Base-by-base conservation (phyloP, 163 green algal genomes). In the Prototheca cutis region DNA sequence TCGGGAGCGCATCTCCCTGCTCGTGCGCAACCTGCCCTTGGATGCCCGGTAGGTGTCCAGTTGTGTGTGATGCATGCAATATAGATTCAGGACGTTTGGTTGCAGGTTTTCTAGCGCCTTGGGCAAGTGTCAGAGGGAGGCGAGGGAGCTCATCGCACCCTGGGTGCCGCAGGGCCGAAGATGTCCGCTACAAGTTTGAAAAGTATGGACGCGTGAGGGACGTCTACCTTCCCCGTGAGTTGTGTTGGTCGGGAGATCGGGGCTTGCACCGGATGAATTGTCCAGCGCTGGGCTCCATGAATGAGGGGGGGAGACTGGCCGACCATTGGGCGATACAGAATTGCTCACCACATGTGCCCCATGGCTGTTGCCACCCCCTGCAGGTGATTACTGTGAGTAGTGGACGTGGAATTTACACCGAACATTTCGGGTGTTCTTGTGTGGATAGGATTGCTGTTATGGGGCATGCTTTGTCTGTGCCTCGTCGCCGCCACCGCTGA, bases 171-270 rank as follows among this genome's bases (percentile, higher is more conserved):
- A 80, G 71, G 39, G 47, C 55, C 3, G 71, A 80, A 8, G 72
- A 81, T 21, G 62, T 80, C n/a, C 65, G 78, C 6, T 56, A 49
- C 28, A 78, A 74, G 33, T 91, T 91, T 56, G 77, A 83, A 58
- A 52, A 55, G 0, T 92, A 81, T 57, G 84, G 84, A 32, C 58
- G 72, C 30, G 68, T 92, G n/a, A 68, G 86, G 13, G 84, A 92
- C 48, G 67, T 90, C 42, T 92, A 92, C 66, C 64, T 92, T 19
- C 84, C 84, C 17, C 65, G 67, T 56, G 23, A 32, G 49, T 56
- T n/a, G n/a, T n/a, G n/a, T n/a, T n/a, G n/a, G n/a, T n/a, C n/a
- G n/a, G n/a, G n/a, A n/a, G n/a, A n/a, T n/a, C n/a, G n/a, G n/a
- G n/a, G n/a, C n/a, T n/a, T n/a, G n/a, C n/a, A n/a, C n/a, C n/a